phyloP scores from a whole-genome alignment of 208 protist genomes.

The Plasmodiophora brassicae region DNA sequence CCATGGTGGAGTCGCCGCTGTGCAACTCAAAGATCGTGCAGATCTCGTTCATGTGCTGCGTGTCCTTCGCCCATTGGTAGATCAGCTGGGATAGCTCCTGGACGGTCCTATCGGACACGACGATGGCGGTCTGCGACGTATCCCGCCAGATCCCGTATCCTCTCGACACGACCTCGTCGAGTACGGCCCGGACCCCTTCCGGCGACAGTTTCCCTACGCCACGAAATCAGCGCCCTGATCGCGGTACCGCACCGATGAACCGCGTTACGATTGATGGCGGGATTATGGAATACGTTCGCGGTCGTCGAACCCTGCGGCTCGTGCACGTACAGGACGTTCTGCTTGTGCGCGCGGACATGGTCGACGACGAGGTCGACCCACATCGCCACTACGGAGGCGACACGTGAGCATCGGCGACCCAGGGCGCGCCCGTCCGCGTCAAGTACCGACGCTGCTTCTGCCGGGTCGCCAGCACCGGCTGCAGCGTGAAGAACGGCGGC shows the following conservation, averaged over 20 bases:
- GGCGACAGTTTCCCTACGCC: background rate
- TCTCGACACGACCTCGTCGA: background rate
- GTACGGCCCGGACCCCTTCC: background rate
- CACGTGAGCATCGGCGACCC: background rate
- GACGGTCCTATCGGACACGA: background rate
- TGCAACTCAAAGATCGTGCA: background rate
- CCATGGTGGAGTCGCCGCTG: background rate
- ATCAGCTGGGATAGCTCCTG: background rate
- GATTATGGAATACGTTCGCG: background rate
- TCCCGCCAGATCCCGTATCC: background rate
- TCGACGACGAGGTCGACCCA: background rate
- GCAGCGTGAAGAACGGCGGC: background rate
- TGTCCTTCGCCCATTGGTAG: background rate
- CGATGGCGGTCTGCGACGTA: background rate
- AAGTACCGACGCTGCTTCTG: background rate
- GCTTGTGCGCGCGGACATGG: background rate
- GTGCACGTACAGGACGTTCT: background rate
- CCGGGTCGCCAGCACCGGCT: background rate
- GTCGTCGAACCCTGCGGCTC: background rate
- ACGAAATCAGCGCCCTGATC: background rate
- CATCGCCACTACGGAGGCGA: background rate
- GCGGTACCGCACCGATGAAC: background rate
- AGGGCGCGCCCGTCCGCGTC: background rate
- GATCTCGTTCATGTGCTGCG: background rate
- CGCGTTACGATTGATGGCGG: background rate